phyloP scores from a whole-genome alignment of 2,329 filamentous ascomycete species.

The Aureobasidium sp. region DNA sequence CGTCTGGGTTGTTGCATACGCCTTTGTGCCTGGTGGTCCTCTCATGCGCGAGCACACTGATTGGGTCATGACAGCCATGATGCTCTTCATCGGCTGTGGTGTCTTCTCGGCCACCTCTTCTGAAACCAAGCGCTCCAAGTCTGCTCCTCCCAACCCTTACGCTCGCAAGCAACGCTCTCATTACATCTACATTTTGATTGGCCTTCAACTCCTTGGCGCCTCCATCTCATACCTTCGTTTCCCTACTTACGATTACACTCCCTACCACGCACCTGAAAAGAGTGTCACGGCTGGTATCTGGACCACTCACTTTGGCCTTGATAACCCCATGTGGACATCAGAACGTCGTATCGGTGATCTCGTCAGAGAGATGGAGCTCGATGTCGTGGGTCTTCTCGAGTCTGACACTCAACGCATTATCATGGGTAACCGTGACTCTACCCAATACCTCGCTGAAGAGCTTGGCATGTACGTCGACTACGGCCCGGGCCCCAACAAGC shows the following conservation, averaged over 20 bases:
- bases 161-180: conserved; percentile 54
- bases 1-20: conserved; percentile 97
- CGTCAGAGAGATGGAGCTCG: conserved; percentile 73
- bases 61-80: conserved; percentile 84
- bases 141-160: conserved; percentile 34
- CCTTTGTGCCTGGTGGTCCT: conserved; percentile 91
- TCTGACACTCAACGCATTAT: conserved; percentile 94
- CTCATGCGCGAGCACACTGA: conserved; percentile 90
- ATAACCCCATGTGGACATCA: conserved; percentile 98
- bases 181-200: conserved; percentile 64
- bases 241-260: conserved; percentile 82
- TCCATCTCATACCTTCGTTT: conserved; percentile 82
- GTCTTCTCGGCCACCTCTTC: conserved; percentile 63
- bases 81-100: conserved; percentile 77
- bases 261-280: conserved; percentile 82
- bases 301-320: conserved; percentile 96
- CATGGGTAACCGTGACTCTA: conserved; percentile 97
- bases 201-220: conserved; percentile 72
- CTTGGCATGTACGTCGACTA: conserved; percentile 98
- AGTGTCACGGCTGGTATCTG: conserved; percentile 91
- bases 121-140: conserved; percentile 34
- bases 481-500: conserved; percentile 95
- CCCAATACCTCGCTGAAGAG: conserved; percentile 90
- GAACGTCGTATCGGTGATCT: conserved; percentile 79
- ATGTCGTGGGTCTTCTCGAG: conserved; percentile 91